Percentiles rank a stretch among this genome's conserved stretches.
These are phyloP conservation scores for Coemansia umbellata DNA, from an alignment of 192 early-diverging fungal genomes.

Conservation along the genomic window DNA sequence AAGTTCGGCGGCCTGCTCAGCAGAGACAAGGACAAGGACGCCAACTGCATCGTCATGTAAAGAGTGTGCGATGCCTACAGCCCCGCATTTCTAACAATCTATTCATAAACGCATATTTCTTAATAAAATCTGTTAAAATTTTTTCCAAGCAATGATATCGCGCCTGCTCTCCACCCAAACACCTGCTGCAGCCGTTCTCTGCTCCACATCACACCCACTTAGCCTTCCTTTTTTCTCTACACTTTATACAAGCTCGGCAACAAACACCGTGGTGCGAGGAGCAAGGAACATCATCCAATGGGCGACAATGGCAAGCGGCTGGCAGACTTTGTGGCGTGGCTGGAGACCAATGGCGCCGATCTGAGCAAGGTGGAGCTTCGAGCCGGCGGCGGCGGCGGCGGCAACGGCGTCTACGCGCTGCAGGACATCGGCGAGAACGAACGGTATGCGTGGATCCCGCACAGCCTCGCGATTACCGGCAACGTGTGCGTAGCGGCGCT, in stretches of 20 bases:
- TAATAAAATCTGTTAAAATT: too few relatives aligned
- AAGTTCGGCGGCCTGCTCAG: conserved; percentile 25
- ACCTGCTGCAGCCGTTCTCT: too few relatives aligned
- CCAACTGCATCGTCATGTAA: conserved; percentile 47
- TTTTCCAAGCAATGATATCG: too few relatives aligned
- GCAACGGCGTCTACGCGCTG: conserved; percentile 51
- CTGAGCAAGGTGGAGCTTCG: conserved; percentile 35
- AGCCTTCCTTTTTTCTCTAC: too few relatives aligned
- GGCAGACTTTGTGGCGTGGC: conserved; percentile 34
- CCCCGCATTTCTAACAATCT: too few relatives aligned
- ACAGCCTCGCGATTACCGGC: conserved; percentile 49
- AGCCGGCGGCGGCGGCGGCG: conserved; percentile 17
- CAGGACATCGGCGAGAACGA: conserved; percentile 35
- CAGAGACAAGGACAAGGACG: conserved; percentile 38
- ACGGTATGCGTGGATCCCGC: conserved; percentile 54
- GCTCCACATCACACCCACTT: too few relatives aligned
- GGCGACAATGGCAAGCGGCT: conserved; percentile 2
- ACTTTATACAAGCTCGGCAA: too few relatives aligned
- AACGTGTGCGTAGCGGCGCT: conserved; percentile 40
- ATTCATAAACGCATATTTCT: too few relatives aligned
- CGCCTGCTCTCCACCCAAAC: too few relatives aligned
- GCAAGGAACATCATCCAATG: too few relatives aligned
- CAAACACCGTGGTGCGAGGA: too few relatives aligned
- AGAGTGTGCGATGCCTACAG: too few relatives aligned
- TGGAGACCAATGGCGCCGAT: conserved; percentile 40